Conservation (phyloP, 345 rosid genomes). For the Eucalyptus caleyi region DNA sequence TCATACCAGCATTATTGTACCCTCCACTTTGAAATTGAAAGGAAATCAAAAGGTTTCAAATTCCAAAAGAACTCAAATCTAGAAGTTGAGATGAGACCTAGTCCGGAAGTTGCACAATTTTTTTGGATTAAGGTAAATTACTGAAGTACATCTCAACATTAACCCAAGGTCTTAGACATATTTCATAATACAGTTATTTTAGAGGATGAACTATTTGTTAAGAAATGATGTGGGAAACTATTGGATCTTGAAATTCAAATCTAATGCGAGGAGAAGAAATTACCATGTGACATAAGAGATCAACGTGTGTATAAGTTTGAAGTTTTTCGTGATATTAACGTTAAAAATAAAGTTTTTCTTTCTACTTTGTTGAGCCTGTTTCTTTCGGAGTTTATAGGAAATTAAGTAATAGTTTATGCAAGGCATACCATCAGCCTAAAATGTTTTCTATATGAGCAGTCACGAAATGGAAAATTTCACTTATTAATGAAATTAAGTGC, state of each 20-base stretch:
- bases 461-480: too few relatives aligned
- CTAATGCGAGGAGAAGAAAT: neutral
- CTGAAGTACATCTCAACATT: neutral
- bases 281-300: neutral
- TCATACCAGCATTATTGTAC: too few relatives aligned
- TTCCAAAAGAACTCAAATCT: too few relatives aligned
- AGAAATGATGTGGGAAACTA: neutral
- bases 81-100: too few relatives aligned
- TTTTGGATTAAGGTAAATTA: neutral
- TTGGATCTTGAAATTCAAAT: neutral
- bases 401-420: too few relatives aligned
- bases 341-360: neutral
- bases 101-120: too few relatives aligned
- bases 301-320: fast-evolving
- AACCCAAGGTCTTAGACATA: neutral
- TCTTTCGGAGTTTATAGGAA: neutral
- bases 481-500: too few relatives aligned
- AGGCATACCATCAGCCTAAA: too few relatives aligned
- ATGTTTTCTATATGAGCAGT: too few relatives aligned
- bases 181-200: too few relatives aligned
- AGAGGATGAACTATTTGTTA: neutral
- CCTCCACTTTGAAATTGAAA: too few relatives aligned
- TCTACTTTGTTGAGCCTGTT: neutral
- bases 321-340: neutral
- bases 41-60: too few relatives aligned